phyloP scores from a whole-genome alignment of 164 flowering plant genomes.

The Cinnamomum chago region DNA sequence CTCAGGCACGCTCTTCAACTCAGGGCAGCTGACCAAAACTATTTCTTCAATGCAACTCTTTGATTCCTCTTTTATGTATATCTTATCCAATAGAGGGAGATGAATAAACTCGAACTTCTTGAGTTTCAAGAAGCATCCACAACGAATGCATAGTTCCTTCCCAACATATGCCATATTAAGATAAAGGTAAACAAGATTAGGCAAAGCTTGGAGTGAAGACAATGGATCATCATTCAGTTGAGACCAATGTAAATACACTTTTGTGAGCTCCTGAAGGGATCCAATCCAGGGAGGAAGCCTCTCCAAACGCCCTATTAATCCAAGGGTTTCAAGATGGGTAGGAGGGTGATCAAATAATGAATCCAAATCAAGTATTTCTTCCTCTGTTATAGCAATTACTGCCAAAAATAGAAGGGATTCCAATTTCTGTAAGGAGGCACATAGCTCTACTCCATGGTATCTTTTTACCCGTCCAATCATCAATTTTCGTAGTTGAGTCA shows the following conservation, averaged over 20 bases:
- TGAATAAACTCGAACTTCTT: not conserved
- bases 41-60: not conserved
- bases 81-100: not conserved
- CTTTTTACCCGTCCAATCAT: no score
- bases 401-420: not conserved
- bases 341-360: not conserved
- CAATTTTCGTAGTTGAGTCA: no score
- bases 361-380: not conserved
- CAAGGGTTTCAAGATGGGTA: conserved; percentile 22
- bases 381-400: not conserved
- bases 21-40: conserved; percentile 1
- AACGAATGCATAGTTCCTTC: not conserved
- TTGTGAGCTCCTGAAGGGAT: conserved; percentile 19
- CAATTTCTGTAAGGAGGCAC: not conserved
- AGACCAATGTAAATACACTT: conserved; percentile 4
- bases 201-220: not conserved
- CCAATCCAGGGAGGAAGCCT: conserved; percentile 30
- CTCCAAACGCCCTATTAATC: conserved; percentile 24
- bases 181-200: not conserved
- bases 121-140: not conserved
- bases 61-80: not conserved
- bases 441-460: not conserved
- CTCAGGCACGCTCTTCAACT: conserved; percentile 22
- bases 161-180: not conserved
- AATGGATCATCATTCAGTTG: not conserved